phyloP scores from a whole-genome alignment of 768 basidiomycete genomes.

The Tephrocybe sp. region DNA sequence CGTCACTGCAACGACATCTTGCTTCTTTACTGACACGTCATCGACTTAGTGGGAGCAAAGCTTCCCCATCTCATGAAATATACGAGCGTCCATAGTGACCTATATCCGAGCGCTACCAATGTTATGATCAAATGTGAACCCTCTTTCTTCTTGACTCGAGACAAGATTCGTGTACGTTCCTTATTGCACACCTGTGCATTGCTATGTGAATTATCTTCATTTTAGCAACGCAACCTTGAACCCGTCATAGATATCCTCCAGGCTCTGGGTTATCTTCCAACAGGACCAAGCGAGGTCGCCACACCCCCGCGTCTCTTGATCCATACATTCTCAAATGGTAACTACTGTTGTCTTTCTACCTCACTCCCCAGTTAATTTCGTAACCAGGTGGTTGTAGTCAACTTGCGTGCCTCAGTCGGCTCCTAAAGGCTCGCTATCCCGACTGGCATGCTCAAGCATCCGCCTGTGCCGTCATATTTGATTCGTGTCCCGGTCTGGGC shows the following conservation, averaged over 20 bases:
- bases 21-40: constrained; percentile 8
- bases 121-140: constrained; percentile 36
- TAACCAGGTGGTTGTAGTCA: constrained; percentile 37
- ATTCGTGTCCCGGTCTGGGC: constrained; percentile 42
- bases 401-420: constrained; percentile 29
- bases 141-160: constrained; percentile 32
- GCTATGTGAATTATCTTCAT: neutral
- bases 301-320: constrained; percentile 35
- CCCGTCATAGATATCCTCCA: constrained; percentile 36
- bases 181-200: neutral
- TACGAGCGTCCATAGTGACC: constrained; percentile 32
- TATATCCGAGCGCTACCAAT: constrained; percentile 41
- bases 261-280: constrained; percentile 31
- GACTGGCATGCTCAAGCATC: constrained; percentile 12
- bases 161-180: constrained; percentile 27
- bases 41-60: constrained; percentile 39
- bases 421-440: constrained; percentile 24
- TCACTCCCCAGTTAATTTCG: neutral
- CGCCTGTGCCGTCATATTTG: constrained; percentile 35
- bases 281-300: neutral
- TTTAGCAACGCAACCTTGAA: constrained; percentile 26
- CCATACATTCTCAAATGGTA: constrained; percentile 50
- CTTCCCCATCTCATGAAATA: constrained; percentile 47
- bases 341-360: neutral
- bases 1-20: neutral